phyloP scores from a whole-genome alignment of 345 rosid species.

The Eucalyptus camaldulensis region DNA sequence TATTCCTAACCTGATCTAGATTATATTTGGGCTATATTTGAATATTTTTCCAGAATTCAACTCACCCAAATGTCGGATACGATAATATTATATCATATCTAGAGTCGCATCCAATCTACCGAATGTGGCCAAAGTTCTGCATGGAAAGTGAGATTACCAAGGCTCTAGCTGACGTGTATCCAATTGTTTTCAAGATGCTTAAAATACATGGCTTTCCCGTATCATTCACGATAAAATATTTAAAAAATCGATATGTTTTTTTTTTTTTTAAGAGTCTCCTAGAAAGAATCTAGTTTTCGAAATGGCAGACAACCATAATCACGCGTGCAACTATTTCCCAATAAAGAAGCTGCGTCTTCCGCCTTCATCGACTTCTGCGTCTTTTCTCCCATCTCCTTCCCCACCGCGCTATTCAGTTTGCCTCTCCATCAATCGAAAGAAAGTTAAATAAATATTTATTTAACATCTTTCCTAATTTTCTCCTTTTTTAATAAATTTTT shows the following conservation, averaged over 20 bases:
- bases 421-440: background rate
- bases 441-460: background rate
- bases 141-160: background rate
- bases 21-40: too few species aligned
- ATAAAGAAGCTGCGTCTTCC: background rate
- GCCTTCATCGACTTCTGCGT: background rate
- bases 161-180: background rate
- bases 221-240: background rate
- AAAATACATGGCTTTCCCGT: background rate
- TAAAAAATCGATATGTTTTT: background rate
- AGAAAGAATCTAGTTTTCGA: background rate
- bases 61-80: background rate
- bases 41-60: too few species aligned
- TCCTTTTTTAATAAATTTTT: background rate
- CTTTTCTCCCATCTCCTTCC: background rate
- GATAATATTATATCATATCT: too few species aligned
- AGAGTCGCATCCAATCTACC: background rate
- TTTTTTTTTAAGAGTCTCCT: background rate
- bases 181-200: background rate
- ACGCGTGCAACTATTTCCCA: background rate
- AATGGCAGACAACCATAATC: background rate
- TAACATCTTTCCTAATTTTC: background rate
- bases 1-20: background rate
- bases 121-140: background rate
- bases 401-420: background rate